Evolutionary conservation across 2,329 filamentous ascomycete genomes (phyloP), one percentile per base, ranked within the genome.

Genomic region (Clonostachys sp.): DNA sequence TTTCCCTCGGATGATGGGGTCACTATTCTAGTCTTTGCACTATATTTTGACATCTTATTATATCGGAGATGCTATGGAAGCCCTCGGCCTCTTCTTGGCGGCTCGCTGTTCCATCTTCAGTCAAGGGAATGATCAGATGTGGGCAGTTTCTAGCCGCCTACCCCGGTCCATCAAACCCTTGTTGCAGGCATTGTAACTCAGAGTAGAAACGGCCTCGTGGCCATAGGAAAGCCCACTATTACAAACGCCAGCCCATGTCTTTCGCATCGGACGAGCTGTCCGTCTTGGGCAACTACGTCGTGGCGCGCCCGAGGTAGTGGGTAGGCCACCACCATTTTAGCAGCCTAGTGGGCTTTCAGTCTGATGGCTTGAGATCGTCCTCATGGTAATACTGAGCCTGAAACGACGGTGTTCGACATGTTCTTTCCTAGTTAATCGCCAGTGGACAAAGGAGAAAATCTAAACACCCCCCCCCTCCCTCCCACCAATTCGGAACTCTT

Each of bases 211-310:
- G 16, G 30, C 30, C 41, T 42, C n/a, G 41, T n/a, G n/a, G 41
- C 41, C 16, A n/a, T 30, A 24, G 14, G 8, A 17, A n/a, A n/a
- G n/a, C 41, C 41, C 20, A 12, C n/a, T 20, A 42, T 24, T 30
- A 14, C n/a, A n/a, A 42, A 18, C 17, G 16, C 17, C 20, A 13
- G 17, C 12, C 20, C 42, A 24, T 44, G 42, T 44, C 34, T 30
- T 17, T 36, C 34, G 34, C 44, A 45, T 45, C 44, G 44, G 44
- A 35, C 34, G n/a, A 39, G 34, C 33, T 14, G 13, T 36, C 44
- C 44, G n/a, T 38, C 34, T 35, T 45, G 44, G 44, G 44, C 24
- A 45, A 45, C 34, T n/a, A 38, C 17, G 44, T 45, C 44, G 44
- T 45, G 12, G 17, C n/a, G 16, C 34, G 18, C 35, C 17, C 34